These are phyloP conservation scores for Filosporella fistucella DNA, from an alignment of 495 filamentous ascomycete species.

Conservation along the genomic window DNA sequence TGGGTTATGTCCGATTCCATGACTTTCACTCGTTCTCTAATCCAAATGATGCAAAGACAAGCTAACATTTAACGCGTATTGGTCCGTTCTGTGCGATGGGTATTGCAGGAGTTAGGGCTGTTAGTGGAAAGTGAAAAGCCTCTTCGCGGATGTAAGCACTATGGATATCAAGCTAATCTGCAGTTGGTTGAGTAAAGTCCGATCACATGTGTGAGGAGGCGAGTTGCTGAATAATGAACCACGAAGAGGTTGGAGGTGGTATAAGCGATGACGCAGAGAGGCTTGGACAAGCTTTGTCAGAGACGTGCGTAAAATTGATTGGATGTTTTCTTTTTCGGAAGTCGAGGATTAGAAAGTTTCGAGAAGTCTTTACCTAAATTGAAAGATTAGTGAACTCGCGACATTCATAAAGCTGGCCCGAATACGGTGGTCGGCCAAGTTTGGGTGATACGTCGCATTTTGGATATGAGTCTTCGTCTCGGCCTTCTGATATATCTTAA, in stretches of 20 bases:
- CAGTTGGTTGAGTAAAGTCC: not conserved
- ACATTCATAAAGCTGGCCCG: no score
- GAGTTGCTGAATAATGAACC: slow-evolving; percentile 1
- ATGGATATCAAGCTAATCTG: not conserved
- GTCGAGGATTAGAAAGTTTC: no score
- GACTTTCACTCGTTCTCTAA: no score
- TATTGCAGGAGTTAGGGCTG: not conserved
- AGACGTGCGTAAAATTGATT: not conserved
- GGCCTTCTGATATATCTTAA: no score
- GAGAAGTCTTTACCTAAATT: no score
- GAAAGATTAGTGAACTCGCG: no score
- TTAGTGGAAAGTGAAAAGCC: slow-evolving; percentile 4
- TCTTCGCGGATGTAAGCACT: not conserved
- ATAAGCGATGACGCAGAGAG: not conserved
- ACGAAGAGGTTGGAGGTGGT: not conserved
- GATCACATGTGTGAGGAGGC: not conserved
- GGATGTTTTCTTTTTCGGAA: not conserved
- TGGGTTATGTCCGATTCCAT: slow-evolving; percentile 1
- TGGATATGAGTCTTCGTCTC: no score
- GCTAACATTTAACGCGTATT: no score
- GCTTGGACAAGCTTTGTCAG: slow-evolving; percentile 1
- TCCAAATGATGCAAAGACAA: no score
- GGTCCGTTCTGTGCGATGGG: no score
- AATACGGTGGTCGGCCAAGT: no score
- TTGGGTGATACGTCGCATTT: no score